Evolutionary conservation across 2,329 filamentous ascomycete genomes (phyloP), one percentile per base, ranked within the genome.

Genomic region (Cadophora sp.): DNA sequence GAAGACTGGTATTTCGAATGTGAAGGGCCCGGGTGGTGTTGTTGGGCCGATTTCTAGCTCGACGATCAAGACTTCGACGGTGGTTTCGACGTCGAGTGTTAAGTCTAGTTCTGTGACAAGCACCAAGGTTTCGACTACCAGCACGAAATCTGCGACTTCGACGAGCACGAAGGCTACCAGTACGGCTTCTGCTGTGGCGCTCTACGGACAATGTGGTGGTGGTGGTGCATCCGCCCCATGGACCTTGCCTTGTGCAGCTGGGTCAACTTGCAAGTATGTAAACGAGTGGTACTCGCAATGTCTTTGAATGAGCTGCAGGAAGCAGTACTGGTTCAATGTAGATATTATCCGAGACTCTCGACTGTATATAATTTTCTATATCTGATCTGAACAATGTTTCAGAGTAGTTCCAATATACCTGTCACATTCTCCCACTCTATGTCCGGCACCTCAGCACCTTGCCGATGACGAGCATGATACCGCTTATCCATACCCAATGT

Each of bases 1-100:
- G 7, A 68, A 66, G 58, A 63, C 46, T 9, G 71, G 71, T n/a
- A 50, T 64, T 7, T 65, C 68, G 55, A 73, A 60, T 62, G 29
- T 68, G 4, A 69, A 66, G 51, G 55, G 60, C 1, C 37, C 61
- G 1, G 60, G 50, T 34, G 31, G 56, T n/a, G 27, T 67, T 22
- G 31, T 46, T 19, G 14, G 27, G 12, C 24, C 48, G 24, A 55
- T 53, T 43, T 43, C 65, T 12, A 56, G n/a, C 26, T 31, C 43
- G 8, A 14, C 55, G 27, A 51, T 19, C n/a, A 60, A 48, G 50
- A 55, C 24, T 6, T 31, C 51, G 1, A 58, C 51, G 4, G 6
- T 3, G 8, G 27, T 12, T 12, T 56, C 51, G 19, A 50, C n/a
- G 6, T 56, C 27, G 51, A 31, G 14, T 29, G 12, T 29, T 16